phyloP scores from a whole-genome alignment of 148 eudicot species.

The Fagopyrum tataricum region DNA sequence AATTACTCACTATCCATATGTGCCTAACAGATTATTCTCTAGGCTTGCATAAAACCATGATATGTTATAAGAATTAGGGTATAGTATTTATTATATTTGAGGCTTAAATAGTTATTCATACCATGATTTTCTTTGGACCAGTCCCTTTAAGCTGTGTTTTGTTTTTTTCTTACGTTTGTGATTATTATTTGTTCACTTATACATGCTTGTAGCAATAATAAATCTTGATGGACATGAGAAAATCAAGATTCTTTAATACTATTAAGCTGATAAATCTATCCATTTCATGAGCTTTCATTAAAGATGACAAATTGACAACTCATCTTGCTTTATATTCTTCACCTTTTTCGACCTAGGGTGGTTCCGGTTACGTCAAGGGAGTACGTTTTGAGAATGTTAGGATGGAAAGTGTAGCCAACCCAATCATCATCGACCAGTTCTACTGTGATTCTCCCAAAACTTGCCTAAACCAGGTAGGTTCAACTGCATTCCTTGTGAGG shows the following conservation, averaged over 20 bases:
- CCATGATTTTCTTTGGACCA: no score
- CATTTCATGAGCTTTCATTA: neutral
- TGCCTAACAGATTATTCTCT: no score
- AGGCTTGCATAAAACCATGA: no score
- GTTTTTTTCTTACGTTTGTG: no score
- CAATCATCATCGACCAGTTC: slow-evolving; percentile 89
- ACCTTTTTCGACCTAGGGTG: slow-evolving; percentile 48
- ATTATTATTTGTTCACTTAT: no score
- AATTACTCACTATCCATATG: no score
- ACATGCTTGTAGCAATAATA: neutral
- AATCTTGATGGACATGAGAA: neutral
- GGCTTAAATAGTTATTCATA: no score
- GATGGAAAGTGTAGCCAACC: slow-evolving; percentile 81
- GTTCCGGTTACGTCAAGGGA: slow-evolving; percentile 71
- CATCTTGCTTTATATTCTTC: neutral
- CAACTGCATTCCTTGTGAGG: no score
- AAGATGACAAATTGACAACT: neutral
- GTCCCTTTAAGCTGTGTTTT: no score
- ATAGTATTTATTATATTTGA: no score
- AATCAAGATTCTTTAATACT: neutral
- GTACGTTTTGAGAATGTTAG: slow-evolving; percentile 71
- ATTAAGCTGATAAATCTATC: neutral
- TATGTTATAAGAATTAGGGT: no score
- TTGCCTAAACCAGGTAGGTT: slow-evolving; percentile 68
- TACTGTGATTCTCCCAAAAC: slow-evolving; percentile 76